Percentiles rank a stretch among this genome's conserved stretches.
Evolutionary conservation across 2,329 filamentous ascomycete species (phyloP).

Genomic region (Madurella fahalii): DNA sequence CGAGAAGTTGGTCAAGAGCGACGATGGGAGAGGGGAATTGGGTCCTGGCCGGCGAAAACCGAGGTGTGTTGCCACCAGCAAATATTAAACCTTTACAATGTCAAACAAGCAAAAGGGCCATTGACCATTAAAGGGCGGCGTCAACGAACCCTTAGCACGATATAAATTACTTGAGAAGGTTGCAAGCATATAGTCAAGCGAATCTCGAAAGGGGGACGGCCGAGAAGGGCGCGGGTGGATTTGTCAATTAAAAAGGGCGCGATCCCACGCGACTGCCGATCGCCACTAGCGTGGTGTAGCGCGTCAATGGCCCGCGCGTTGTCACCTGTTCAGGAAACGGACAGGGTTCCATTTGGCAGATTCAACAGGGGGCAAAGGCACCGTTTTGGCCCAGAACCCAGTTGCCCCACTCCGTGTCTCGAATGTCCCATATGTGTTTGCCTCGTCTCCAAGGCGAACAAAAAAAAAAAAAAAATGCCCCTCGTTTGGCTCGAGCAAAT

Average conservation of each 20-base stretch:
- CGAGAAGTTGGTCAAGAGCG: background rate
- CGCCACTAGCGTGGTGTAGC: constrained; percentile 14
- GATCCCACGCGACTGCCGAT: constrained; percentile 19
- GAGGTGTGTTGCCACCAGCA: too few species aligned
- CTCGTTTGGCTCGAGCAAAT: constrained; percentile 20
- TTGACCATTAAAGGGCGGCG: too few species aligned
- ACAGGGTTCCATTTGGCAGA: background rate
- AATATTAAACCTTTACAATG: too few species aligned
- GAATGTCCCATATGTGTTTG: background rate
- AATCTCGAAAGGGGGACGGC: background rate
- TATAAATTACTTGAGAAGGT: background rate
- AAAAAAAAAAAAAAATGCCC: constrained; percentile 13
- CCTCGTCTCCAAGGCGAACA: constrained; percentile 4
- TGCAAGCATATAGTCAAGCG: background rate
- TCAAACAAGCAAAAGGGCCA: too few species aligned
- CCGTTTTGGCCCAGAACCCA: background rate
- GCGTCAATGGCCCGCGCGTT: constrained; percentile 19
- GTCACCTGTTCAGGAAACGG: constrained; percentile 11
- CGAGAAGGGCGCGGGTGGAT: constrained; percentile 2
- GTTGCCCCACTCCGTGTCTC: background rate
- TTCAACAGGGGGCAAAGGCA: background rate
- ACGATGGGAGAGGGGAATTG: background rate
- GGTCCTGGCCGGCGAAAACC: too few species aligned
- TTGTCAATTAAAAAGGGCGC: constrained; percentile 20
- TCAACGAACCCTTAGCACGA: too few species aligned